Evolutionary conservation across 2,329 filamentous ascomycete genomes (phyloP), one percentile per base, ranked within the genome.

Genomic region (Sphaerulina populicola): DNA sequence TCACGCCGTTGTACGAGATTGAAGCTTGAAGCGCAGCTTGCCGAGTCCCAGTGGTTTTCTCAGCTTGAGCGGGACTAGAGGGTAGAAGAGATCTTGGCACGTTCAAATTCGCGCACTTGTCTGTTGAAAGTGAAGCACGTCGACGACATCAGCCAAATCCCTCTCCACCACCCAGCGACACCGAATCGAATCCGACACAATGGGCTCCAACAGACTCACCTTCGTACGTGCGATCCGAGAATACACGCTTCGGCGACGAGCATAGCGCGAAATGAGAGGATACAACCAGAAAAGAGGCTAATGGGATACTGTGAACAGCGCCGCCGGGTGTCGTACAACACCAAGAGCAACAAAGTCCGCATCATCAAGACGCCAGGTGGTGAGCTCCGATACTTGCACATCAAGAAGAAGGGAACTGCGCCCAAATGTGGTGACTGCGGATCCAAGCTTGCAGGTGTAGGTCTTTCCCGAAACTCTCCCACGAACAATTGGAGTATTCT

Each of bases 401-500:
- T 96, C 81, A 97, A 97, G 87, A 98, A 98, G 88, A 87, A 85
- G 74, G 93, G 90, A 68, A 94, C 89, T 73, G 86, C 90, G 62
- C 93, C 93, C 72, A 98, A 98, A 82, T 98, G 93, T 74, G 88
- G 94, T 82, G 93, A 98, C 82, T 98, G 94, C 72, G 93, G 93
- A 71, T 83, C 82, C 79, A 97, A 97, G 81, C 86, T 98, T 70
- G 83, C 88, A 72, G 93, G 93, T 76, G 90, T 98, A 88, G 86
- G 89, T 94, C 44, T 42, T 15, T 27, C 38, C 52, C 31, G 18
- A 30, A 21, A n/a, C 39, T 12, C 36, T 9, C 12, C 36, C 33
- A 33, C 29, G 27, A 37, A 23, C 10, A 21, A 7, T 27, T 7
- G 23, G 23, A 27, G 23, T 27, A 7, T 27, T 27, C 6, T 6